Conservation (phyloP, 352 stramenopile species). For the Phytopythium boreale region DNA sequence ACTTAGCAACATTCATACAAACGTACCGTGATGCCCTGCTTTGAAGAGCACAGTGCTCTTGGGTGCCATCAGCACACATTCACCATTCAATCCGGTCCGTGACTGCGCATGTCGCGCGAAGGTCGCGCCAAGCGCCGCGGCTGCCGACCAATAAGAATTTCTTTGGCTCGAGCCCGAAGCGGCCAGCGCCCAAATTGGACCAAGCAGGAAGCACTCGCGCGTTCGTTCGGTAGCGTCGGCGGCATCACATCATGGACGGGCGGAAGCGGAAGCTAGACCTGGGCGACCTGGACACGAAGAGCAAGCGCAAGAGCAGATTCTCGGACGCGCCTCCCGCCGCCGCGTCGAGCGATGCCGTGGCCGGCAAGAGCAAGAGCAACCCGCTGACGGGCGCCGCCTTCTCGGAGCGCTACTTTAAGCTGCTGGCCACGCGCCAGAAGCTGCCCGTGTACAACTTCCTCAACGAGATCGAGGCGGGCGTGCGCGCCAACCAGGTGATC, state of each 20-base stretch:
- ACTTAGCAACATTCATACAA: no score
- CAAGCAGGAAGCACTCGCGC: background rate
- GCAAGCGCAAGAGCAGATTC: slow-evolving; percentile 79
- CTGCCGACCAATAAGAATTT: background rate
- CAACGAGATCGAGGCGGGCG: slow-evolving; percentile 94
- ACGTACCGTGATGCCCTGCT: no score
- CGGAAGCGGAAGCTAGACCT: slow-evolving; percentile 71
- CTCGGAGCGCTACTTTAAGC: slow-evolving; percentile 89
- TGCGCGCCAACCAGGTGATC: slow-evolving; percentile 94
- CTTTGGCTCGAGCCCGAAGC: background rate
- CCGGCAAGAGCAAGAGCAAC: slow-evolving; percentile 53
- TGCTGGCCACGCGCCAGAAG: slow-evolving; percentile 93
- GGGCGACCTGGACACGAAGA: slow-evolving; percentile 31
- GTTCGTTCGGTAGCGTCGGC: background rate
- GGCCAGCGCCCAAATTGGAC: background rate
- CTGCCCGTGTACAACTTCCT: slow-evolving; percentile 98
- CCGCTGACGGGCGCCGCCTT: slow-evolving; percentile 89
- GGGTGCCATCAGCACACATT: background rate
- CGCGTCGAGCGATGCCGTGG: background rate
- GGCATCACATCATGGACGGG: slow-evolving; percentile 43
- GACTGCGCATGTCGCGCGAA: background rate
- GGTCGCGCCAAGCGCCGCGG: background rate
- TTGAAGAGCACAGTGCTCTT: no score
- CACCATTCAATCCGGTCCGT: background rate
- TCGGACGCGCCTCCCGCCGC: slow-evolving; percentile 35